These are phyloP conservation scores for Gaeumannomyces tritici DNA, from an alignment of 2,329 filamentous ascomycete genomes.

Conservation along the genomic window DNA sequence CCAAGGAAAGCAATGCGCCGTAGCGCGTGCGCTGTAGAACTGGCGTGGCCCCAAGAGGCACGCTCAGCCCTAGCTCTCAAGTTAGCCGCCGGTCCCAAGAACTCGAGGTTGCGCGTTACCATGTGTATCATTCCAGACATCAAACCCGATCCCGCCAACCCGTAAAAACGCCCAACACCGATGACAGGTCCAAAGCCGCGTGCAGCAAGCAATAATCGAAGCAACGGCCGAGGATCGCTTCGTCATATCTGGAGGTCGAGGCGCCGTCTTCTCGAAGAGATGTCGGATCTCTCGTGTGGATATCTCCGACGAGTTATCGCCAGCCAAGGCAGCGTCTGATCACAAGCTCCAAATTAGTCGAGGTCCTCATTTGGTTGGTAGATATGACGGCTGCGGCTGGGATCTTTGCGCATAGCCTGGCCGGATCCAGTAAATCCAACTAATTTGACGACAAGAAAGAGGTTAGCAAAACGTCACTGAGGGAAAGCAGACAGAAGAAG, in stretches of 20 bases:
- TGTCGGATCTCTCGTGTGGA: background rate
- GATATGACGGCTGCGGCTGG: constrained; percentile 70
- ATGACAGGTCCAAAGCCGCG: background rate
- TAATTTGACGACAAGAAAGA: constrained; percentile 23
- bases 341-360: constrained; percentile 38
- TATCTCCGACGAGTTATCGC: background rate
- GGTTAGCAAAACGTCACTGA: background rate
- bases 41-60: background rate
- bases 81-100: constrained; percentile 1
- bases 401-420: constrained; percentile 91
- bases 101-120: background rate
- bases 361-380: constrained; percentile 71
- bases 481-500: too few species aligned
- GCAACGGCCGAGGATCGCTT: background rate
- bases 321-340: background rate
- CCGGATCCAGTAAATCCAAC: constrained; percentile 96
- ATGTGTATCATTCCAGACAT: background rate
- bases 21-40: background rate
- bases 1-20: background rate
- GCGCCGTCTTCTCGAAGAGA: background rate
- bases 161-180: background rate
- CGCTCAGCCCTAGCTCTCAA: constrained; percentile 1
- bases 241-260: background rate
- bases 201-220: background rate
- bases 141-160: background rate